Percentiles rank a stretch among this genome's conserved stretches.
These are phyloP conservation scores for Alternaria sp. DNA, from an alignment of 2,329 filamentous ascomycete species.

Conservation along the genomic window DNA sequence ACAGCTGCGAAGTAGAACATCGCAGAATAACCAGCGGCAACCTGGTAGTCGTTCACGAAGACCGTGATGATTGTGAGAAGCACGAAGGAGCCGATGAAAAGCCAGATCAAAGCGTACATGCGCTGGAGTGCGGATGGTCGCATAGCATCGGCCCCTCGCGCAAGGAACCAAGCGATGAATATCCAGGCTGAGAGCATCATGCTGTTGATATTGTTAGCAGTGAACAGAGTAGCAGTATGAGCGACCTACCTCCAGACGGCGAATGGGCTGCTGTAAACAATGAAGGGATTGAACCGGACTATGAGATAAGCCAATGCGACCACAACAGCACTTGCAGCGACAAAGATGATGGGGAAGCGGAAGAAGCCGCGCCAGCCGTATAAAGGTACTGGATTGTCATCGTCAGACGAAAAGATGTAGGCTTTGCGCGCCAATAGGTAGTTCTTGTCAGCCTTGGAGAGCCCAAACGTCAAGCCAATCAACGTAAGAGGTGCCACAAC, in stretches of 20 bases:
- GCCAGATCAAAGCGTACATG: conserved; percentile 81
- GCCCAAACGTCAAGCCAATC: conserved; percentile 69
- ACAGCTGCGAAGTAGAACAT: conserved; percentile 79
- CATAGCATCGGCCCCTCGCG: conserved; percentile 76
- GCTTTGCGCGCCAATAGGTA: conserved; percentile 80
- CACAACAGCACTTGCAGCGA: conserved; percentile 70
- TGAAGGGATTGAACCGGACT: conserved; percentile 83
- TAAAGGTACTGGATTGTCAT: conserved; percentile 66
- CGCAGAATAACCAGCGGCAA: conserved; percentile 79
- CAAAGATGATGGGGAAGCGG: conserved; percentile 78
- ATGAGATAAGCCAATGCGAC: conserved; percentile 77
- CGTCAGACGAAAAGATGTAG: conserved; percentile 65
- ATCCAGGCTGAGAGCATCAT: conserved; percentile 87
- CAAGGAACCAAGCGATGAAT: conserved; percentile 80
- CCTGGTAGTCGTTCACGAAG: conserved; percentile 73
- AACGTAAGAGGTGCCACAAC: conserved; percentile 79
- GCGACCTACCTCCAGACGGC: conserved; percentile 70
- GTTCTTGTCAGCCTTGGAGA: conserved; percentile 78
- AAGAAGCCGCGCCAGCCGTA: conserved; percentile 83
- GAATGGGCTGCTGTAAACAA: conserved; percentile 89
- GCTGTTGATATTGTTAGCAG: conserved; percentile 43
- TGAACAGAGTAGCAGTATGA: no score
- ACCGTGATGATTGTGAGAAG: conserved; percentile 75
- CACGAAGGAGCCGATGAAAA: conserved; percentile 77
- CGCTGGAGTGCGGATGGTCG: conserved; percentile 87